Evolutionary conservation across 306 rosid species (phyloP).

Genomic region (Trichosanthes cucumerina): DNA sequence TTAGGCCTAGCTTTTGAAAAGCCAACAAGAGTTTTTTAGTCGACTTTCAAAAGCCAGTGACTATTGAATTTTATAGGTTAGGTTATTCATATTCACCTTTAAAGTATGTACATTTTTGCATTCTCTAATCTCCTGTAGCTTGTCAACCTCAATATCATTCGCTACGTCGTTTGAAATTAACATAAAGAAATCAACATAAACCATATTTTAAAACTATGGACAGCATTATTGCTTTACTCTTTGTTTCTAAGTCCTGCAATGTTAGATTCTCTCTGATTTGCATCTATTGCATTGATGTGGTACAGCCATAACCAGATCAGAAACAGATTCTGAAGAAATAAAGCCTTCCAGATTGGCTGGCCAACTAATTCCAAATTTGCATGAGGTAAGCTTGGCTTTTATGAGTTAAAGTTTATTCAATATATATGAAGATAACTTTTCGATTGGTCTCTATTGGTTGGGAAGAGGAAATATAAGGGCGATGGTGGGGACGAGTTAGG

Average conservation of each 20-base stretch:
- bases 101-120: background rate
- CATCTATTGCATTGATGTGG: background rate
- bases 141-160: background rate
- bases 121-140: background rate
- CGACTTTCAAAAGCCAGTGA: background rate
- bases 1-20: background rate
- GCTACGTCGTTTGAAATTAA: background rate
- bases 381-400: conserved; percentile 36
- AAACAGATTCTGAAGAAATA: conserved; percentile 35
- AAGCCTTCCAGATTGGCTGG: conserved; percentile 30
- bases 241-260: background rate
- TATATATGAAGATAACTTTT: background rate
- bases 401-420: background rate
- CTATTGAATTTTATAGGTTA: background rate
- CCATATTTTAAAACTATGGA: background rate
- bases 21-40: background rate
- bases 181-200: background rate
- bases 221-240: background rate
- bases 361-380: conserved; percentile 34
- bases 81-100: background rate
- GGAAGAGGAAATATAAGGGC: background rate
- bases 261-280: background rate
- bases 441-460: background rate
- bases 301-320: conserved; percentile 34
- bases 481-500: background rate